Percentiles rank a stretch among this genome's conserved stretches.
Evolutionary conservation across 2,329 filamentous ascomycete genomes (phyloP).

Genomic region (Diaporthe sp.): DNA sequence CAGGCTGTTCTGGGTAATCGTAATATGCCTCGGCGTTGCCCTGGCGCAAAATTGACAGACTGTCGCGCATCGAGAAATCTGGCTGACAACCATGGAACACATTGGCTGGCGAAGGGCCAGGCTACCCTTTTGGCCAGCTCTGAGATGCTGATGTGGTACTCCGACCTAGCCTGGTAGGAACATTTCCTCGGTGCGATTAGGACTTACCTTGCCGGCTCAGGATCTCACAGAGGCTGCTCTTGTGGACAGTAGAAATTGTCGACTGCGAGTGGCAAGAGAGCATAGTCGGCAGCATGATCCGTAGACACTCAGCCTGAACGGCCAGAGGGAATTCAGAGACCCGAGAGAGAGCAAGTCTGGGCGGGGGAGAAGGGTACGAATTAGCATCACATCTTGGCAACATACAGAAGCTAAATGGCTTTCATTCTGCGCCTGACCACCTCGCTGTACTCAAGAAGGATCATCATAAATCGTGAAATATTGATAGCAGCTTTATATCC

Average conservation of each 20-base stretch:
- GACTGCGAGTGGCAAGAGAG: background rate
- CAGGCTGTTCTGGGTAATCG: background rate
- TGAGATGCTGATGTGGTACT: too few relatives aligned
- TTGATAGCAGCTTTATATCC: background rate
- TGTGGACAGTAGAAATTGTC: too few relatives aligned
- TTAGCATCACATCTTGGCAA: too few relatives aligned
- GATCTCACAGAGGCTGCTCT: too few relatives aligned
- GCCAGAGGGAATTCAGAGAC: background rate
- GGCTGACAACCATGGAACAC: background rate
- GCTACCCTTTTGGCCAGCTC: background rate
- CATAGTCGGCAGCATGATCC: background rate
- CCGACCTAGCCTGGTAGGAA: too few relatives aligned
- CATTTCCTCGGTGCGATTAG: background rate
- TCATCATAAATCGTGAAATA: slow-evolving; percentile 8
- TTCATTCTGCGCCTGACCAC: background rate
- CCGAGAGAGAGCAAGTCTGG: too few relatives aligned
- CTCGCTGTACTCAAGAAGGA: background rate
- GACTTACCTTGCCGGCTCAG: background rate
- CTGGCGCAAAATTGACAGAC: too few relatives aligned
- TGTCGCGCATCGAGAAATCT: background rate
- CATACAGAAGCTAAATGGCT: background rate
- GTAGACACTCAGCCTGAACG: too few relatives aligned
- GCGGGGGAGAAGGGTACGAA: background rate
- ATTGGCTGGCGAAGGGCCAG: too few relatives aligned
- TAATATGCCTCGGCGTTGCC: background rate